Evolutionary conservation across 73 alveolate genomes (phyloP).

Genomic region (Blepharisma stoltei): DNA sequence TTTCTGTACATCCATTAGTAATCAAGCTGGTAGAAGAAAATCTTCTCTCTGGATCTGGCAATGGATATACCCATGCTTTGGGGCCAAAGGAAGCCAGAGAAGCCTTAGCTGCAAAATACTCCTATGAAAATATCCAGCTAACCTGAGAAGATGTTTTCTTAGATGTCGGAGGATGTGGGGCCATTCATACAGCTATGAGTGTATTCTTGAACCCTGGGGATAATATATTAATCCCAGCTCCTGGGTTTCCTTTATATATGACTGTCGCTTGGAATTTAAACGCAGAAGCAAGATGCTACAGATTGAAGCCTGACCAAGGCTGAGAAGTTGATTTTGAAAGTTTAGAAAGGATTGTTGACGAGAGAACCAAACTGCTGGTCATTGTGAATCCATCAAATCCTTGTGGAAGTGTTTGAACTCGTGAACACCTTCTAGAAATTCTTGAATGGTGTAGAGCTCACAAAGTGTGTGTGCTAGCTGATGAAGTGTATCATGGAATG

Average conservation of each 20-base stretch:
- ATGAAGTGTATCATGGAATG: constrained; percentile 74
- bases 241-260: constrained; percentile 69
- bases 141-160: constrained; percentile 62
- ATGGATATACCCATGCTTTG: neutral
- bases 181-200: constrained; percentile 53
- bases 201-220: constrained; percentile 70
- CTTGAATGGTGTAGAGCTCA: constrained; percentile 52
- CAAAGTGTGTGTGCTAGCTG: constrained; percentile 64
- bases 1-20: no score
- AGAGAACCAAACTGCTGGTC: constrained; percentile 55
- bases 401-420: constrained; percentile 74
- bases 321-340: constrained; percentile 66
- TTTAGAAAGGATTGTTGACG: constrained; percentile 49
- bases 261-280: constrained; percentile 44
- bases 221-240: constrained; percentile 76
- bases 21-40: no score
- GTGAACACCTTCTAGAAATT: constrained; percentile 59
- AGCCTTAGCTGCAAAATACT: constrained; percentile 35
- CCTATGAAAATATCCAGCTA: constrained; percentile 30
- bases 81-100: constrained; percentile 27
- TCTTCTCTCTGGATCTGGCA: no score
- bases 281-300: constrained; percentile 55
- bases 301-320: constrained; percentile 61
- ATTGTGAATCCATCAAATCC: constrained; percentile 82
- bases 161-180: constrained; percentile 73